Evolutionary conservation across 352 stramenopile genomes (phyloP).

Genomic region (Aphanomyces euteiches): DNA sequence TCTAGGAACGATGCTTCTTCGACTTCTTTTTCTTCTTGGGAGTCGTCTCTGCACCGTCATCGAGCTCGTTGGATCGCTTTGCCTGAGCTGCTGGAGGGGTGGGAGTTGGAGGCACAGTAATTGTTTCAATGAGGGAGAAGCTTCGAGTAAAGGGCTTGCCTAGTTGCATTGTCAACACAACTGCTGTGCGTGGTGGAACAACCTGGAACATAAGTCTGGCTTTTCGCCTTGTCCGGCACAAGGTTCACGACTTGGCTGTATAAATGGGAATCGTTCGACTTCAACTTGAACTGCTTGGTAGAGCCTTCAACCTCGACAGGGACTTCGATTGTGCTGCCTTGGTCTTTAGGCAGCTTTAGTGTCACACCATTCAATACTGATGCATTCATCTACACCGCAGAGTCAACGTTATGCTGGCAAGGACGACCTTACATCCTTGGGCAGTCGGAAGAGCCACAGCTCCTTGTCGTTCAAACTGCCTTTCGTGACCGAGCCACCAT

Average conservation of each 20-base stretch:
- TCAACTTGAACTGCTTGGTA: conserved; percentile 19
- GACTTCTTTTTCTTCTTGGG: conserved; percentile 31
- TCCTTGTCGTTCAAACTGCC: conserved; percentile 32
- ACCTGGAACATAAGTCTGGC: conserved; percentile 27
- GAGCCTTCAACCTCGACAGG: conserved; percentile 11
- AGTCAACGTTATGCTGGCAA: neutral
- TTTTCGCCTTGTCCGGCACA: conserved; percentile 19
- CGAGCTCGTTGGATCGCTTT: neutral
- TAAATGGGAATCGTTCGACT: conserved; percentile 1
- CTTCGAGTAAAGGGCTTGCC: conserved; percentile 26
- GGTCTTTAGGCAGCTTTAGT: conserved; percentile 27
- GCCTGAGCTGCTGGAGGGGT: neutral
- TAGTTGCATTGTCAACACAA: neutral
- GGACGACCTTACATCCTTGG: conserved; percentile 37
- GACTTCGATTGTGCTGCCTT: conserved; percentile 21
- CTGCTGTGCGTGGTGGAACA: neutral
- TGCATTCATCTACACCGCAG: conserved; percentile 21
- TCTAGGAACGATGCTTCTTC: conserved; percentile 9
- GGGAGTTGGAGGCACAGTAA: conserved; percentile 7
- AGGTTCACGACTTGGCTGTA: conserved; percentile 24
- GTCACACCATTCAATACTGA: conserved; percentile 22
- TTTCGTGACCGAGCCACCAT: conserved; percentile 19
- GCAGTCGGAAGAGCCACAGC: conserved; percentile 45
- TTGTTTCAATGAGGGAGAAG: conserved; percentile 24
- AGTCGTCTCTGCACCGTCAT: neutral